Evolutionary conservation across 768 basidiomycete species (phyloP), one percentile per base, ranked within the genome.

Genomic region (Chalciporus piperatus): DNA sequence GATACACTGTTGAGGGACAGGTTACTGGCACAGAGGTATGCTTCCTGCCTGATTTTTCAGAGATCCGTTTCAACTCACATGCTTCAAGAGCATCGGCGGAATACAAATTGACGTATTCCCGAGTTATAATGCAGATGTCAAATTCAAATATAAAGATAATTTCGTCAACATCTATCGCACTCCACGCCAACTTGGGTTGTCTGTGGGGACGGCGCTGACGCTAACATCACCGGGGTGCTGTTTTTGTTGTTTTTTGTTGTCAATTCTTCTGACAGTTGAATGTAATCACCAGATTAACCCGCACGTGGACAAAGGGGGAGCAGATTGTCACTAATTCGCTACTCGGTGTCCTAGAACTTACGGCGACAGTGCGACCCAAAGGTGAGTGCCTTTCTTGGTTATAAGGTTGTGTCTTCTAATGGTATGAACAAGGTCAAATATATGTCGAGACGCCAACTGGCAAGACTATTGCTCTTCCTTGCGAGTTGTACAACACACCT

Each of bases 381-480:
- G 5, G 43, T 32, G n/a, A n/a, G 27, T 30, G 1, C 25, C 17
- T 19, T 11, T n/a, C 17, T 28, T 22, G 10, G 17, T 30, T 1
- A 30, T 32, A 7, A 30, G 6, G 11, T 22, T 4, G 28, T 14
- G 16, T 25, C 6, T n/a, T 44, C 9, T 27, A 10, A 6, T 9
- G 3, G 19, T 12, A 16, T 44, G n/a, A 28, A 28, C 43, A 11
- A 44, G 4, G 25, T 44, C 10, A 44, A 85, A 86, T 59, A 84
- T 88, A 88, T 57, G 84, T 88, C 50, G 88, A 89, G 75, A 86
- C 85, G 0, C 67, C 89, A 33, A 89, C 87, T 0, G 88, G 88
- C 32, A 89, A 91, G 77, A 90, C 87, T 9, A 91, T 93, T 62
- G 89, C 87, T 30, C 8, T 30, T 7, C 75, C 92, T 14, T n/a